A percentile compares a stretch with the other conserved stretches of the same genome.
Evolutionary conservation across 148 eudicot genomes (phyloP).

Genomic region (Tetragonia tetragonoides): DNA sequence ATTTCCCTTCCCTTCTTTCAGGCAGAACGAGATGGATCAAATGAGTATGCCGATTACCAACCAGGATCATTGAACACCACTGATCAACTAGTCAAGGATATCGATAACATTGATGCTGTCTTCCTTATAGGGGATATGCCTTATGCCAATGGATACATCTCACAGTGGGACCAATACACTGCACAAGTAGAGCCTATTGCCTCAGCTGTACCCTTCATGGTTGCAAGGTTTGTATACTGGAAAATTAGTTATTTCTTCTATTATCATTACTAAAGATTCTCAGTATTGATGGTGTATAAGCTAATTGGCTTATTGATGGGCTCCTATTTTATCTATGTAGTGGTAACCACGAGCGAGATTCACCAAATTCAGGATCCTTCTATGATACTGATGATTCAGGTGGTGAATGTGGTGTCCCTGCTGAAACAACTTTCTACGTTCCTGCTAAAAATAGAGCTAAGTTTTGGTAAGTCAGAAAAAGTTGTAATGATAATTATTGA

Average conservation of each 20-base stretch:
- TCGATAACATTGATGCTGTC: constrained; percentile 61
- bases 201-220: constrained; percentile 69
- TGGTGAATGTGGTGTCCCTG: constrained; percentile 82
- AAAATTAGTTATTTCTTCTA: no score
- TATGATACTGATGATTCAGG: constrained; percentile 57
- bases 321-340: constrained; percentile 17
- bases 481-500: no score
- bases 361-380: constrained; percentile 60
- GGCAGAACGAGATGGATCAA: constrained; percentile 71
- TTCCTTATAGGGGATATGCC: constrained; percentile 75
- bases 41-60: constrained; percentile 76
- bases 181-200: constrained; percentile 75
- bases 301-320: not conserved
- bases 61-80: constrained; percentile 80
- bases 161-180: constrained; percentile 91
- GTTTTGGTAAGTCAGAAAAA: constrained; percentile 49
- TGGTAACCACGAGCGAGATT: constrained; percentile 81
- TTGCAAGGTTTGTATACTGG: constrained; percentile 51
- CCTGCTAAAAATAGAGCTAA: constrained; percentile 82
- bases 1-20: no score
- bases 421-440: constrained; percentile 68
- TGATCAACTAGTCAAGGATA: constrained; percentile 58
- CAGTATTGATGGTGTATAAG: no score
- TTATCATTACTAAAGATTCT: no score
- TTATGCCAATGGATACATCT: constrained; percentile 75